phyloP scores from a whole-genome alignment of 768 basidiomycete species.

The Mycena floridula region DNA sequence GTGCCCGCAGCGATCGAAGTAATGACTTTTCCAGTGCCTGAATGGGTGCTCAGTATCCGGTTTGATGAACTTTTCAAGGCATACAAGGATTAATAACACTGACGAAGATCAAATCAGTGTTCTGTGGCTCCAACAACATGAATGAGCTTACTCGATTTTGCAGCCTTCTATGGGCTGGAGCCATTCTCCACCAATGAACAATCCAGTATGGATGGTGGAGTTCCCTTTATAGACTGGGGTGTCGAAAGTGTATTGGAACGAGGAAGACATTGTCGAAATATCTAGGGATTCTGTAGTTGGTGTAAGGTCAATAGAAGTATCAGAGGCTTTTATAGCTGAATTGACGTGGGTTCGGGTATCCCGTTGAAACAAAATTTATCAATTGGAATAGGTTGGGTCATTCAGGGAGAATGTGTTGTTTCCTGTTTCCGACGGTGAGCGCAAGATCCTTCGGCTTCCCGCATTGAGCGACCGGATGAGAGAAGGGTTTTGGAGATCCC shows the following conservation, averaged over 20 bases:
- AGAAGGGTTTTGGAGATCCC: no score
- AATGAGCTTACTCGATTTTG: slow-evolving; percentile 62
- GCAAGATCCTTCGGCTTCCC: no score
- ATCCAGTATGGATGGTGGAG: slow-evolving; percentile 41
- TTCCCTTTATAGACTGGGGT: slow-evolving; percentile 39
- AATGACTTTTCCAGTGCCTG: slow-evolving; percentile 55
- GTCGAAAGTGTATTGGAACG: slow-evolving; percentile 25
- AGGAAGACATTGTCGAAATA: no score
- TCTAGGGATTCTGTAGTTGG: no score
- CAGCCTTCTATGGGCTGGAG: slow-evolving; percentile 46
- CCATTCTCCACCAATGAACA: slow-evolving; percentile 71
- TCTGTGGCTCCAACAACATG: neutral
- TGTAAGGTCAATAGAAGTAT: no score
- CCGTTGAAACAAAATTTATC: neutral
- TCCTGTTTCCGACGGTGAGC: no score
- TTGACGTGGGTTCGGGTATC: no score
- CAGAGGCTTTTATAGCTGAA: no score
- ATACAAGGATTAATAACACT: slow-evolving; percentile 41
- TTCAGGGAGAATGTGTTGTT: no score
- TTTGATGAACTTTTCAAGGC: neutral
- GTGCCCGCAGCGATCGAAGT: slow-evolving; percentile 48
- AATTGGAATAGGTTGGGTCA: neutral
- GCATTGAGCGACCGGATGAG: no score
- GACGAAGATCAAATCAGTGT: neutral
- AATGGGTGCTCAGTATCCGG: neutral